Base-by-base conservation (phyloP, 2,329 filamentous ascomycete genomes). In the Boeremia lycopersici region DNA sequence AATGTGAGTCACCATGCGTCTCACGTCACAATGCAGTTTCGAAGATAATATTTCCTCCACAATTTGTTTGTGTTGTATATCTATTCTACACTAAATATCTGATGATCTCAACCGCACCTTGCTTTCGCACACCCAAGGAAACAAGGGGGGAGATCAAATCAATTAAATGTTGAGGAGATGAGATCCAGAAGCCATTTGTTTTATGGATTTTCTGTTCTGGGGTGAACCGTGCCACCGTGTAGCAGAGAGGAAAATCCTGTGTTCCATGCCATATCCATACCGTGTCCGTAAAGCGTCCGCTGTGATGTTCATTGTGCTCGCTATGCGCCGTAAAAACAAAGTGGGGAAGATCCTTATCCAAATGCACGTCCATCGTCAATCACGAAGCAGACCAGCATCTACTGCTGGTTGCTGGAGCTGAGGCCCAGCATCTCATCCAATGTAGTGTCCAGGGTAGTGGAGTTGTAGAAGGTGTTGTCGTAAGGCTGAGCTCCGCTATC, bases 91-190 rank as follows among this genome's bases (percentile, higher is more conserved):
- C 59, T 70, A 23, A 23, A 23, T 23, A 67, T 66, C 62, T 70
- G 67, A 70, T 59, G 67, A 71, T 56, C 69, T 73, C 70, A 63
- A 71, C 69, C 69, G 53, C 59, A 54, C 58, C 68, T 60, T 62
- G 50, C 43, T 50, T 62, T 61, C 62, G 56, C 55, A 49, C 44
- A 53, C 29, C 28, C 25, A 53, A 57, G 53, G 56, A 63, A 56
- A 65, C 57, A 67, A 66, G 65, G 70, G 70, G 70, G 70, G 70
- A 72, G 67, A 68, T 69, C 62, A 63, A 71, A 67, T 62, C 67
- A 67, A 65, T 61, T 48, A 52, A 45, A 58, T 46, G 43, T 53
- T 55, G 47, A 43, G 40, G 53, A 60, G 63, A 58, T 53, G 56
- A 53, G 56, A 67, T 67, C 62, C 64, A 65, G 70, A 66, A 57